Evolutionary conservation across 805 yeast genomes (phyloP).

Genomic region (Myxozyma neglecta): DNA sequence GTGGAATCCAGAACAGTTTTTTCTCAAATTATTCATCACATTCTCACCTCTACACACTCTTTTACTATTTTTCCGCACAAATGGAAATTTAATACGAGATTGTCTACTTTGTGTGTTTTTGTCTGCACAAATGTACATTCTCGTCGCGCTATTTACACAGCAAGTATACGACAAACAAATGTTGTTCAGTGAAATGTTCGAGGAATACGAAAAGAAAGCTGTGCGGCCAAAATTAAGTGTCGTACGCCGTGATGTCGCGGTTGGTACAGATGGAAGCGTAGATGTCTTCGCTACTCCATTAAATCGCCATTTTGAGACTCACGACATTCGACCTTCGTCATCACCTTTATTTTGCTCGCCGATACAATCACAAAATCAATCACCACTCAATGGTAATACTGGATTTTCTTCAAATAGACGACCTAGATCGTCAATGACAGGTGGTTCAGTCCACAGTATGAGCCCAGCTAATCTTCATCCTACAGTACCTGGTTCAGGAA

Average conservation of each 20-base stretch:
- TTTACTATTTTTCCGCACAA: conserved; percentile 45
- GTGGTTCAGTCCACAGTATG: not conserved
- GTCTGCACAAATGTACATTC: conserved; percentile 43
- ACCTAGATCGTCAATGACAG: not conserved
- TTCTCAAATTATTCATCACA: conserved; percentile 50
- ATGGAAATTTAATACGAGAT: conserved; percentile 39
- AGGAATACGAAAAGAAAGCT: conserved; percentile 62
- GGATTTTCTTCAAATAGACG: not conserved
- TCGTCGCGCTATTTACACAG: conserved; percentile 49
- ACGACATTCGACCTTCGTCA: conserved; percentile 29
- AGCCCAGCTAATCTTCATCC: not conserved
- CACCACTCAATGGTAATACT: not conserved
- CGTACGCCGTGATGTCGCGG: conserved; percentile 56
- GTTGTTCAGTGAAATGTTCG: conserved; percentile 57
- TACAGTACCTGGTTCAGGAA: not conserved
- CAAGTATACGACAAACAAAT: conserved; percentile 60
- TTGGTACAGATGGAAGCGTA: conserved; percentile 42
- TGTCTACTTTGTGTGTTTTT: conserved; percentile 41
- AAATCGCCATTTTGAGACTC: conserved; percentile 30
- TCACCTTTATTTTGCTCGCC: not conserved
- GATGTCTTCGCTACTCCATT: conserved; percentile 35
- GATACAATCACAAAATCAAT: not conserved
- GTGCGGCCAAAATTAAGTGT: conserved; percentile 59
- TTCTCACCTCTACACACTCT: conserved; percentile 60
- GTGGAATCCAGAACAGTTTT: conserved; percentile 68